Conservation (phyloP, 2,329 filamentous ascomycete species). For the Pseudocercospora ulei region DNA sequence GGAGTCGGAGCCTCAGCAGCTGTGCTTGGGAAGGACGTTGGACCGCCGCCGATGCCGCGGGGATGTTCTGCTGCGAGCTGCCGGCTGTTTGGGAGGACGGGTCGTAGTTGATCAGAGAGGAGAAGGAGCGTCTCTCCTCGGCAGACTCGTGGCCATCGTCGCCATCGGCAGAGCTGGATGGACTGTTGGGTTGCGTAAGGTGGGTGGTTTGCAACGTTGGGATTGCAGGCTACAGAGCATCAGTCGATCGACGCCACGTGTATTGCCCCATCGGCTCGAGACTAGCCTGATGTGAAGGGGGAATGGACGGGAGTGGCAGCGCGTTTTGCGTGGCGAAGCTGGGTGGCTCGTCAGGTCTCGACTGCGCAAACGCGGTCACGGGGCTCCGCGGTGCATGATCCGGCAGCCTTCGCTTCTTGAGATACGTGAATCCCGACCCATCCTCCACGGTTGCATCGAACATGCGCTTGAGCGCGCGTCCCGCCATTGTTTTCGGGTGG, state of each 20-base stretch:
- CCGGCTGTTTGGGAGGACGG: conserved; percentile 35
- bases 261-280: neutral
- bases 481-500: conserved; percentile 22
- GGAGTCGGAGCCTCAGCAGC: conserved; percentile 57
- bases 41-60: neutral
- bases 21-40: conserved; percentile 44
- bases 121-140: conserved; percentile 39
- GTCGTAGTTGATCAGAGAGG: conserved; percentile 42
- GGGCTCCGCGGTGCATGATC: conserved; percentile 13
- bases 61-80: conserved; percentile 16
- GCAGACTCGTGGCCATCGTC: conserved; percentile 25
- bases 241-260: neutral
- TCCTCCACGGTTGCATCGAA: conserved; percentile 29
- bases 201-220: conserved; percentile 19
- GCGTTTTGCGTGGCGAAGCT: conserved; percentile 1
- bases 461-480: conserved; percentile 32
- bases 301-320: neutral
- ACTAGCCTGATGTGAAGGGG: conserved; percentile 7
- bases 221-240: conserved; percentile 4
- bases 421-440: conserved; percentile 31
- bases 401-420: conserved; percentile 29
- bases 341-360: neutral
- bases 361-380: neutral
- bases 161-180: conserved; percentile 20
- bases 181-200: conserved; percentile 29